phyloP scores from a whole-genome alignment of 768 basidiomycete genomes.

The Suillus hirtellus region DNA sequence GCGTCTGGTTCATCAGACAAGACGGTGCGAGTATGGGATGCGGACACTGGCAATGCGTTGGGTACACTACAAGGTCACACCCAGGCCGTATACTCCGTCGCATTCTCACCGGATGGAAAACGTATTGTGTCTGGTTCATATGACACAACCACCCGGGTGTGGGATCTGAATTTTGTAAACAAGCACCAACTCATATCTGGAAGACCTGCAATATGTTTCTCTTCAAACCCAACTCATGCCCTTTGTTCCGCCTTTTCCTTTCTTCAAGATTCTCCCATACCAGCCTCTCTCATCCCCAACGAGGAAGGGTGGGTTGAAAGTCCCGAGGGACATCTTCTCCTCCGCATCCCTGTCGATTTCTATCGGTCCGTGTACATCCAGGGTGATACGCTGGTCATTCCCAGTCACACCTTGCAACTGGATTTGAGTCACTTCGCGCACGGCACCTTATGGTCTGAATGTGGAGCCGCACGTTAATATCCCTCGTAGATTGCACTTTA shows the following conservation, averaged over 20 bases:
- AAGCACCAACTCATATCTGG: not conserved
- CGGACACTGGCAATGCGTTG: not conserved
- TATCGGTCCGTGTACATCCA: not conserved
- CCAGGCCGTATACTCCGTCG: not conserved
- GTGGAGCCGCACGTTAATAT: not conserved
- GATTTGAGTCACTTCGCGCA: constrained; percentile 6
- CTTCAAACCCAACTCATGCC: not conserved
- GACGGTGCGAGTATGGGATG: constrained; percentile 6
- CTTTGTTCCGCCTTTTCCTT: not conserved
- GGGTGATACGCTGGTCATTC: constrained; percentile 7
- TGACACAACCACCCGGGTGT: constrained; percentile 17
- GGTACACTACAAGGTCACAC: constrained; percentile 17
- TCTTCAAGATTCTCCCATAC: not conserved
- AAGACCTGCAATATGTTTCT: not conserved
- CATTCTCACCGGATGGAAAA: constrained; percentile 6
- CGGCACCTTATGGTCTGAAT: not conserved
- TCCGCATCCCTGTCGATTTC: constrained; percentile 3
- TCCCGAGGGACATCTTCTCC: constrained; percentile 4
- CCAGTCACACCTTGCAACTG: constrained; percentile 1
- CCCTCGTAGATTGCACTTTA: not conserved
- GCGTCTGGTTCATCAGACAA: constrained; percentile 8
- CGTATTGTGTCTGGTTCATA: constrained; percentile 2
- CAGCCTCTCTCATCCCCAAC: not conserved
- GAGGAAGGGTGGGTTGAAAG: constrained; percentile 7
- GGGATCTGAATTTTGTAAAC: constrained; percentile 16